Evolutionary conservation across 176 grass and related monocot species (phyloP).

Genomic region (Pontederia paniculata): DNA sequence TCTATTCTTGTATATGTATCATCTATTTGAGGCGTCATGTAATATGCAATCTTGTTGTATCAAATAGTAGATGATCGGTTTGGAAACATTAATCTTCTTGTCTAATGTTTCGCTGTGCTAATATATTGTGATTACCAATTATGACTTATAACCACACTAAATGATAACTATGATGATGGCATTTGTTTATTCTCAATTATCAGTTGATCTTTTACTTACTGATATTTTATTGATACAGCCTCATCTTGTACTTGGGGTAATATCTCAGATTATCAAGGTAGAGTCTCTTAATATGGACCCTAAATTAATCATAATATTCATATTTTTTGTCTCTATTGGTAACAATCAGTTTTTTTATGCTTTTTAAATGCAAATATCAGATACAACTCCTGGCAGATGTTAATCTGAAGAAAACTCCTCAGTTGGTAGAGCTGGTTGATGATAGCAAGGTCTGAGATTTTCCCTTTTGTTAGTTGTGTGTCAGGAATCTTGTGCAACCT

Average conservation of each 20-base stretch:
- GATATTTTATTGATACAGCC: constrained; percentile 45
- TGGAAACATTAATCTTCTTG: too few species aligned
- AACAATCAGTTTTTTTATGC: background rate
- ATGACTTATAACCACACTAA: constrained; percentile 2
- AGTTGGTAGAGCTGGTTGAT: constrained; percentile 74
- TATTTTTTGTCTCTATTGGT: constrained; percentile 7
- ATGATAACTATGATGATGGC: too few species aligned
- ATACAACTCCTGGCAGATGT: constrained; percentile 96
- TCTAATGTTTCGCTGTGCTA: too few species aligned
- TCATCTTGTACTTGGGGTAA: constrained; percentile 89
- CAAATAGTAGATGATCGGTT: too few species aligned
- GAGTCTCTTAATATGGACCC: background rate
- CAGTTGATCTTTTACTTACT: constrained; percentile 9
- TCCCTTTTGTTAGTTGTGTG: background rate
- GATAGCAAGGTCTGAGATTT: constrained; percentile 57
- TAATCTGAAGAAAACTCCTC: constrained; percentile 93
- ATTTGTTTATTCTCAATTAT: background rate
- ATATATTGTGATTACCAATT: background rate
- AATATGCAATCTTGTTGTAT: too few species aligned
- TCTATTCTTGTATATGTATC: too few species aligned
- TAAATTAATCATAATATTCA: background rate
- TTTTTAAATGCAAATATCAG: constrained; percentile 29
- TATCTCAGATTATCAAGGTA: constrained; percentile 98
- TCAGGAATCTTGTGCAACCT: too few species aligned
- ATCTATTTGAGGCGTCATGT: too few species aligned